These are phyloP conservation scores for Geoglossum cookeanum DNA, from an alignment of 2,329 filamentous ascomycete genomes.

Conservation along the genomic window DNA sequence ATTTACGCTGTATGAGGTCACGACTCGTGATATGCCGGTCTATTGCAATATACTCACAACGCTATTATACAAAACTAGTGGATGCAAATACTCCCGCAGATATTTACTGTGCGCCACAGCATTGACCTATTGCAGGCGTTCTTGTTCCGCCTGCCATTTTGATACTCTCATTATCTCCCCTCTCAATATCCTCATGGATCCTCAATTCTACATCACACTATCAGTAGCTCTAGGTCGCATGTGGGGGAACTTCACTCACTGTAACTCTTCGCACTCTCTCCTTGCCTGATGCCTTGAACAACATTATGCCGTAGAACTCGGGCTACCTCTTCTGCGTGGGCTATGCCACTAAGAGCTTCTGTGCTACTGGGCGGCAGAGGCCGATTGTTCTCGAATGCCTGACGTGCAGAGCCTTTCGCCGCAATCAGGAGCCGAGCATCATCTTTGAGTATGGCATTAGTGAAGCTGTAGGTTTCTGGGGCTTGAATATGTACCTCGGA, in stretches of 20 bases:
- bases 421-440: constrained; percentile 50
- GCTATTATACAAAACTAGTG: background rate
- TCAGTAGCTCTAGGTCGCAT: background rate
- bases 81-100: background rate
- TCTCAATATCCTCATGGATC: constrained; percentile 81
- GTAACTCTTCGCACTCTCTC: constrained; percentile 30
- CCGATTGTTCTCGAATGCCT: constrained; percentile 51
- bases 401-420: constrained; percentile 52
- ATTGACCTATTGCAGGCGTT: background rate
- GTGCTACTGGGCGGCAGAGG: constrained; percentile 36
- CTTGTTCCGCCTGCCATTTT: constrained; percentile 26
- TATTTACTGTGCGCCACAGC: constrained; percentile 4
- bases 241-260: constrained; percentile 29
- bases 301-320: constrained; percentile 64
- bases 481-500: constrained; percentile 41
- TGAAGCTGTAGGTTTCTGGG: constrained; percentile 7
- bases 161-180: constrained; percentile 82
- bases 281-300: constrained; percentile 53
- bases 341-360: constrained; percentile 43
- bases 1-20: background rate
- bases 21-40: background rate
- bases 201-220: constrained; percentile 41
- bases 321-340: constrained; percentile 68
- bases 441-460: constrained; percentile 29
- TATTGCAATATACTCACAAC: background rate